Evolutionary conservation across 2,329 filamentous ascomycete genomes (phyloP), one percentile per base, ranked within the genome.

Genomic region (Paracoccidioides lutzii): DNA sequence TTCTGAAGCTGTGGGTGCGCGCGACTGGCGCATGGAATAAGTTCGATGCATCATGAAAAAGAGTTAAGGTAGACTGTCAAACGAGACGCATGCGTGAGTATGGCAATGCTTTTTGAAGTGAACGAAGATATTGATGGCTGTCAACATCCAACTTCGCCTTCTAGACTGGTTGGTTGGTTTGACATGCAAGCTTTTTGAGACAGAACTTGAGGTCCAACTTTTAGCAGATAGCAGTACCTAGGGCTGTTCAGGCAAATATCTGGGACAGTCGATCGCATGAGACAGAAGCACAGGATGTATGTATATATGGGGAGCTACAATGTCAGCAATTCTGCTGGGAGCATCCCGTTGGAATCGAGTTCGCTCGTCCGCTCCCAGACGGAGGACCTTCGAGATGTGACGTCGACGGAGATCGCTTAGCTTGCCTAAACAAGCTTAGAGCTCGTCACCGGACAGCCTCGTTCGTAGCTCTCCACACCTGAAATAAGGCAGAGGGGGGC

Each of bases 1-100:
- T 71, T 88, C 83, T 68, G 90, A 94, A 68, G 93, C 93, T 63
- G 93, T 98, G 51, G 93, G 93, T 74, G 89, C 89, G 80, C 93
- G 85, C 74, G 88, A 86, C 76, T 94, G 87, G 85, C 93, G 90
- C 93, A 96, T 95, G 67, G 90, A 95, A 74, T 97, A 98, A 63
- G 93, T 96, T 73, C 91, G 90, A 82, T 98, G 93, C 91, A 98
- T 98, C 60, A 60, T 68, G 66, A 33, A 33, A 30, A 42, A 28
- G 37, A 9, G 33, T 33, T 38, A 38, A 30, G 9, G 14, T 38
- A 43, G n/a, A 10, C 35, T 50, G 33, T 41, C 7, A 52, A 22
- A 30, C 3, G 22, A 52, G 38, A 12, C 37, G 50, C 22, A 2
- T 22, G 22, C 22, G 22, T 22, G 22, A 22, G 22, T 22, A 1